Evolutionary conservation across 139 green algal species (phyloP).

Genomic region (Chloropicon primus): DNA sequence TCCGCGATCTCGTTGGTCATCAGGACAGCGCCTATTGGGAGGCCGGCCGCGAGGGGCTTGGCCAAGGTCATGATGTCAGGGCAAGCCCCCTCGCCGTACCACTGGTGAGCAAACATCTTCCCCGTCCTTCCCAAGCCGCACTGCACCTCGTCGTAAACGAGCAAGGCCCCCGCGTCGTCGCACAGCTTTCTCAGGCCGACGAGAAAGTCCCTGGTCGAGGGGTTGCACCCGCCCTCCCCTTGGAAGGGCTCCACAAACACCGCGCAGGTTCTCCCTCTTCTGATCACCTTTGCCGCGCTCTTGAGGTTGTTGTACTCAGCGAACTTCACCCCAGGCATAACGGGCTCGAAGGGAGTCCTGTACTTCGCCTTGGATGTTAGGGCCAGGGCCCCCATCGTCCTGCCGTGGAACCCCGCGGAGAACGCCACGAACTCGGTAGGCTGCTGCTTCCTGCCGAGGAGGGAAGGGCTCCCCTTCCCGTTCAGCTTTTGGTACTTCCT

Average conservation of each 20-base stretch:
- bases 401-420: constrained; percentile 86
- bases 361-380: constrained; percentile 94
- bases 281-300: constrained; percentile 30
- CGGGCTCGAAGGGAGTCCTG: constrained; percentile 85
- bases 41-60: constrained; percentile 90
- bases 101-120: constrained; percentile 80
- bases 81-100: constrained; percentile 56
- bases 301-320: constrained; percentile 29
- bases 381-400: constrained; percentile 88
- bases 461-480: constrained; percentile 46
- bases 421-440: constrained; percentile 89
- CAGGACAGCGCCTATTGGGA: constrained; percentile 91
- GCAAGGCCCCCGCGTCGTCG: constrained; percentile 78
- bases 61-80: constrained; percentile 82
- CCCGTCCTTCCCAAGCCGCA: constrained; percentile 72
- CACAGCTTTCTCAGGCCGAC: constrained; percentile 74
- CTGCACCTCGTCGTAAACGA: constrained; percentile 97
- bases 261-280: constrained; percentile 68
- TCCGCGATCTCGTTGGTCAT: constrained; percentile 81
- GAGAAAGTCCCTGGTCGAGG: constrained; percentile 43
- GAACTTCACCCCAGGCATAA: constrained; percentile 60
- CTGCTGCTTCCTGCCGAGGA: constrained; percentile 14
- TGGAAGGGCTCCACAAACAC: constrained; percentile 98
- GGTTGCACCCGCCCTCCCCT: constrained; percentile 77
- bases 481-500: constrained; percentile 76